Conservation (phyloP, 768 basidiomycete species). For the Baorangia bicolor region DNA sequence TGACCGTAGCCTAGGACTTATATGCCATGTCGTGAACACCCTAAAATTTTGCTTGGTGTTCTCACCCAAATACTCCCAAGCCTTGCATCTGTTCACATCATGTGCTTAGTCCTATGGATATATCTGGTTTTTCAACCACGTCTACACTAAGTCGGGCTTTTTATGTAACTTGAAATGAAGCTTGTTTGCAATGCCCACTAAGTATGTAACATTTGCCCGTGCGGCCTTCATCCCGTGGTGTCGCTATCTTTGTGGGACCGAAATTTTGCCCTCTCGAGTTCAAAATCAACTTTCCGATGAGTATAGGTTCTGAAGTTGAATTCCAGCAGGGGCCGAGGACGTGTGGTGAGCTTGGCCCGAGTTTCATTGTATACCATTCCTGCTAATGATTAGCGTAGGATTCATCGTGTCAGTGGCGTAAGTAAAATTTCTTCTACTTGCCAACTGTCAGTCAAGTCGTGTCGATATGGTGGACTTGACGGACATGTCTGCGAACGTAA, state of each 20-base stretch:
- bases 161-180: too few species aligned
- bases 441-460: not conserved
- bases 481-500: not conserved
- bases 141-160: too few species aligned
- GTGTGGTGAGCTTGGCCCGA: slow-evolving; percentile 1
- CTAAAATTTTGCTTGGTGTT: too few species aligned
- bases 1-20: too few species aligned
- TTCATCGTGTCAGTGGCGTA: slow-evolving; percentile 2
- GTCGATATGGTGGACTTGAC: not conserved
- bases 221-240: too few species aligned
- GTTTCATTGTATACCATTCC: not conserved
- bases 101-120: too few species aligned
- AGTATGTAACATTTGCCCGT: not conserved
- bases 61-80: too few species aligned
- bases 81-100: too few species aligned
- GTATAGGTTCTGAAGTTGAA: not conserved
- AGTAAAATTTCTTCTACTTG: not conserved
- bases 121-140: too few species aligned
- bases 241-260: not conserved
- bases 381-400: not conserved
- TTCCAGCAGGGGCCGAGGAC: not conserved
- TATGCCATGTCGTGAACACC: too few species aligned
- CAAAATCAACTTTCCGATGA: not conserved
- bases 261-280: not conserved
- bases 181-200: too few species aligned